These are phyloP conservation scores for Mycena vulgaris DNA, from an alignment of 768 basidiomycete species.

Conservation along the genomic window DNA sequence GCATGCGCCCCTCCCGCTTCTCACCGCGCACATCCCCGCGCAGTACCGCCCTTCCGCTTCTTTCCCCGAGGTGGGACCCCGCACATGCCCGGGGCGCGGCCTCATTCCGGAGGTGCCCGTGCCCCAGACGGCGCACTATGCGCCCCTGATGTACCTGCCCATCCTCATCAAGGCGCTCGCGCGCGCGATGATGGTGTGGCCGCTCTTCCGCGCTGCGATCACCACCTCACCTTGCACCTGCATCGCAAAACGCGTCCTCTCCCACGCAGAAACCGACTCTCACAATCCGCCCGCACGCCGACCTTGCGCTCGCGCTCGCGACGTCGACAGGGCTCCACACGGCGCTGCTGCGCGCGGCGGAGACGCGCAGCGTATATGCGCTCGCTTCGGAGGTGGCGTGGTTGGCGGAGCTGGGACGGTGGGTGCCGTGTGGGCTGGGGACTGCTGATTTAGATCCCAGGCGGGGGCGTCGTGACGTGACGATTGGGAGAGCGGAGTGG, in stretches of 20 bases:
- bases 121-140: conserved; percentile 70
- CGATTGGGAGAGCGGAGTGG: conserved; percentile 39
- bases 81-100: conserved; percentile 48
- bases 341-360: conserved; percentile 73
- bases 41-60: conserved; percentile 67
- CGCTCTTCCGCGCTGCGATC: conserved; percentile 84
- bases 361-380: conserved; percentile 70
- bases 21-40: conserved; percentile 80
- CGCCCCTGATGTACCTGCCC: conserved; percentile 85
- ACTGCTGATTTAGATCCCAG: conserved; percentile 70
- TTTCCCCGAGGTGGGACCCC: too few relatives aligned
- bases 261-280: conserved; percentile 73
- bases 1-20: conserved; percentile 70
- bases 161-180: conserved; percentile 88
- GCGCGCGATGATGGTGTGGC: conserved; percentile 87
- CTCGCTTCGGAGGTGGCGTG: conserved; percentile 75
- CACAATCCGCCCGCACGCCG: conserved; percentile 80
- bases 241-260: conserved; percentile 42
- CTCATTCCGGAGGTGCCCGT: conserved; percentile 58
- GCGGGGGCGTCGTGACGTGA: conserved; percentile 67
- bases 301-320: conserved; percentile 83
- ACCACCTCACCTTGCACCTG: conserved; percentile 61
- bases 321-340: conserved; percentile 90
- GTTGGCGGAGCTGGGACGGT: conserved; percentile 76
- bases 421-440: conserved; percentile 75